Conservation (phyloP, 805 yeast species). For the Candida caryicola region DNA sequence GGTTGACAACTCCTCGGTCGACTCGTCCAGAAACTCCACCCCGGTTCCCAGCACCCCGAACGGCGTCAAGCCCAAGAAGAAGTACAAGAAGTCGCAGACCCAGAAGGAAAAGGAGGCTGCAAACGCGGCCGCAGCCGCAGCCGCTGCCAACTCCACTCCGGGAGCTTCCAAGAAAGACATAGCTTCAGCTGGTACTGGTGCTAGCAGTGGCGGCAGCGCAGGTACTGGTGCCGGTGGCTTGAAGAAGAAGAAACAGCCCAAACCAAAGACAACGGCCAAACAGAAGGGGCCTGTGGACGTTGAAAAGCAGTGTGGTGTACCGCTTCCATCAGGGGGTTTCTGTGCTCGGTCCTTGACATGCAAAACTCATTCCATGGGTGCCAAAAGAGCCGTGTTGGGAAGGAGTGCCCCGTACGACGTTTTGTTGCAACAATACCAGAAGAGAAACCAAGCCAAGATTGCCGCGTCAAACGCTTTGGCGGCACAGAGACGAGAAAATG, state of each 20-base stretch:
- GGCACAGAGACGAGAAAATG: conserved; percentile 70
- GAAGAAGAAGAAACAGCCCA: conserved; percentile 34
- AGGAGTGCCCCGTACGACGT: conserved; percentile 91
- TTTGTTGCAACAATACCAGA: conserved; percentile 83
- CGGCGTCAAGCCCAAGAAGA: conserved; percentile 36
- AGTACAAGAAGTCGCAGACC: conserved; percentile 42
- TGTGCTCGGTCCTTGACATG: conserved; percentile 96
- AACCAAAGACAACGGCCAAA: conserved; percentile 47
- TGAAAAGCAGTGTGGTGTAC: conserved; percentile 94
- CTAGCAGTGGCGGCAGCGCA: no score
- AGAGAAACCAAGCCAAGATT: conserved; percentile 85
- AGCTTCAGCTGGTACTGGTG: conserved; percentile 10
- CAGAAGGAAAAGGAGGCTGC: conserved; percentile 47
- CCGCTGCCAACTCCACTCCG: conserved; percentile 30
- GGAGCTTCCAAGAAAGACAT: conserved; percentile 5
- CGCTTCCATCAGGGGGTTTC: conserved; percentile 87
- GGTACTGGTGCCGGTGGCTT: conserved; percentile 2
- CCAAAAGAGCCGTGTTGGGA: conserved; percentile 92
- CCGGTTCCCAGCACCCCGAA: conserved; percentile 33
- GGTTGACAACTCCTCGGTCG: conserved; percentile 37
- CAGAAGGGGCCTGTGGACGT: conserved; percentile 85
- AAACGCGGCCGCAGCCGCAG: conserved; percentile 45
- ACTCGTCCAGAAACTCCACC: conserved; percentile 37
- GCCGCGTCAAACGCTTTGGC: conserved; percentile 81
- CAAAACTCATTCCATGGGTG: conserved; percentile 98